Conservation (phyloP, 257 asterid genomes). For the Forsythia viridissima region DNA sequence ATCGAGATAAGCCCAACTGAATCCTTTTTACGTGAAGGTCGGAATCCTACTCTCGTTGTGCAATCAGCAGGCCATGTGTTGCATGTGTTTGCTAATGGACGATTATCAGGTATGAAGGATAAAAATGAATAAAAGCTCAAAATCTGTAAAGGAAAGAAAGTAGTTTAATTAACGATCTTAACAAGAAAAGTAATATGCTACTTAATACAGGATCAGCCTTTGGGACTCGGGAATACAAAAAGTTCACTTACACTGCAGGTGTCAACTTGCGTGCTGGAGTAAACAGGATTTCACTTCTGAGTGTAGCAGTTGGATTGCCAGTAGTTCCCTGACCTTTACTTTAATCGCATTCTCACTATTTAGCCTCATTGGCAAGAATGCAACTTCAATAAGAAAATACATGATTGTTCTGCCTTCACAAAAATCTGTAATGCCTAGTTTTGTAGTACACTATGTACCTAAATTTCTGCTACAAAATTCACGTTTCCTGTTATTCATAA, state of each 20-base stretch:
- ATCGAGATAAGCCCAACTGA: constrained; percentile 61
- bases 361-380: neutral
- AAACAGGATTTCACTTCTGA: constrained; percentile 72
- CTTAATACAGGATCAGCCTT: constrained; percentile 68
- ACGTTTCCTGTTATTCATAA: neutral
- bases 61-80: constrained; percentile 78
- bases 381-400: neutral
- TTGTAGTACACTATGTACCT: neutral
- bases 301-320: constrained; percentile 88
- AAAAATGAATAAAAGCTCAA: neutral
- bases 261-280: constrained; percentile 73
- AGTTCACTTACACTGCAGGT: constrained; percentile 50
- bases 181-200: neutral
- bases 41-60: constrained; percentile 56
- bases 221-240: constrained; percentile 56
- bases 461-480: neutral
- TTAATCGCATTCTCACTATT: neutral
- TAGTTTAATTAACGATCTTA: neutral
- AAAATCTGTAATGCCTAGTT: neutral
- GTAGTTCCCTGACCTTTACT: constrained; percentile 38
- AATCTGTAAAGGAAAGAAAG: neutral
- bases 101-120: constrained; percentile 46
- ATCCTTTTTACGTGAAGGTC: constrained; percentile 65
- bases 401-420: neutral
- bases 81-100: constrained; percentile 82